These are phyloP conservation scores for Trypanosoma avium DNA, from an alignment of 208 protist species.

Conservation along the genomic window DNA sequence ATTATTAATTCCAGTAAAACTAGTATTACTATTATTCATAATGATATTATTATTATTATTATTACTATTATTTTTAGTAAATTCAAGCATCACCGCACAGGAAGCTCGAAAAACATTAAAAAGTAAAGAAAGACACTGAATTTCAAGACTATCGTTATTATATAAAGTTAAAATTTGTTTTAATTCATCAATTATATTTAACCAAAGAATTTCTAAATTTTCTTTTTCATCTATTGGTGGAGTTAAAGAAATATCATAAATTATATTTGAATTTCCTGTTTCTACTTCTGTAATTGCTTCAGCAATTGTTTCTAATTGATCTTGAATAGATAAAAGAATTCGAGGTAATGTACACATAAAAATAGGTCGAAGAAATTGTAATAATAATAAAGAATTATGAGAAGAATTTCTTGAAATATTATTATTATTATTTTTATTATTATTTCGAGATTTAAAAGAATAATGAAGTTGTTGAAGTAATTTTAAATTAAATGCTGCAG, in stretches of 20 bases:
- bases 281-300: neutral
- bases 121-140: conserved; percentile 26
- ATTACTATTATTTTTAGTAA: neutral
- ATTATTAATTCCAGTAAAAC: too few species aligned
- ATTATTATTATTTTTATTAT: neutral
- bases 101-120: conserved; percentile 20
- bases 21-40: too few species aligned
- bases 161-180: conserved; percentile 13
- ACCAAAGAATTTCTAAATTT: conserved; percentile 7
- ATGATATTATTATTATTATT: neutral
- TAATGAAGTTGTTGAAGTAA: conserved; percentile 16
- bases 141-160: conserved; percentile 17
- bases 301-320: conserved; percentile 7
- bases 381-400: conserved; percentile 4
- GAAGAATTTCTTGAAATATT: neutral
- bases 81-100: neutral
- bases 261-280: neutral
- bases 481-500: conserved; percentile 22
- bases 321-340: conserved; percentile 1
- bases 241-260: neutral
- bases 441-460: neutral
- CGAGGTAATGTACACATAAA: conserved; percentile 20
- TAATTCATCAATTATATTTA: conserved; percentile 4
- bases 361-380: conserved; percentile 26
- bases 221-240: conserved; percentile 19